These are phyloP conservation scores for Mortierella sp. DNA, from an alignment of 371 early-diverging fungal species.

Conservation along the genomic window DNA sequence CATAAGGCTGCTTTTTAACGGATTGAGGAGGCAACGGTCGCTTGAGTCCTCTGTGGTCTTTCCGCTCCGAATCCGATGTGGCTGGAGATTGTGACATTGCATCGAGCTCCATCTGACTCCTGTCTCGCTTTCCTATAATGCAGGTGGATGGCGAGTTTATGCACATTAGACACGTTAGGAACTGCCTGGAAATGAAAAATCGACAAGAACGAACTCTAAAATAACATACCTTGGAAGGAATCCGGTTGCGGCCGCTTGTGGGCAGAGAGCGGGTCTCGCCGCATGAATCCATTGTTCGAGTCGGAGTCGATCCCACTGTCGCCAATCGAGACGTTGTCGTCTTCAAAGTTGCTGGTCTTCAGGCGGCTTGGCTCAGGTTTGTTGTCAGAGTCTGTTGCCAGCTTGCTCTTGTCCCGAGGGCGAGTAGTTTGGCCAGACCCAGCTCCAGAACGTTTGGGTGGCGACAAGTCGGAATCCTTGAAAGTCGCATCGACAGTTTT, in stretches of 20 bases:
- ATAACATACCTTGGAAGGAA: conserved; percentile 31
- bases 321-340: conserved; percentile 49
- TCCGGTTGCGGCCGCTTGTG: conserved; percentile 19
- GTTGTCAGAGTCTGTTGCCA: conserved; percentile 1
- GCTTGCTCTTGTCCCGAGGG: conserved; percentile 21
- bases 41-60: conserved; percentile 11
- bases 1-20: conserved; percentile 41
- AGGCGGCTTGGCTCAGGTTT: not conserved
- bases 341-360: conserved; percentile 19
- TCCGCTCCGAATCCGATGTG: conserved; percentile 40
- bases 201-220: not conserved
- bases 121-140: conserved; percentile 32
- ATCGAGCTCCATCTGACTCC: conserved; percentile 18
- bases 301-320: conserved; percentile 55
- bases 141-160: not conserved
- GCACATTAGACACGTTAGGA: not conserved
- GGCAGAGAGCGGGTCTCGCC: conserved; percentile 11
- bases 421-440: conserved; percentile 19
- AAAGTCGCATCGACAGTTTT: conserved; percentile 5
- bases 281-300: conserved; percentile 35
- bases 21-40: conserved; percentile 9
- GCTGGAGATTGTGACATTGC: conserved; percentile 23
- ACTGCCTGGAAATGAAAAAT: not conserved
- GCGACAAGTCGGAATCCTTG: conserved; percentile 1
- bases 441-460: conserved; percentile 6